A percentile compares a stretch with the other conserved stretches of the same genome.
Conservation (phyloP, 2,329 filamentous ascomycete genomes). For the Xylaria sp. region DNA sequence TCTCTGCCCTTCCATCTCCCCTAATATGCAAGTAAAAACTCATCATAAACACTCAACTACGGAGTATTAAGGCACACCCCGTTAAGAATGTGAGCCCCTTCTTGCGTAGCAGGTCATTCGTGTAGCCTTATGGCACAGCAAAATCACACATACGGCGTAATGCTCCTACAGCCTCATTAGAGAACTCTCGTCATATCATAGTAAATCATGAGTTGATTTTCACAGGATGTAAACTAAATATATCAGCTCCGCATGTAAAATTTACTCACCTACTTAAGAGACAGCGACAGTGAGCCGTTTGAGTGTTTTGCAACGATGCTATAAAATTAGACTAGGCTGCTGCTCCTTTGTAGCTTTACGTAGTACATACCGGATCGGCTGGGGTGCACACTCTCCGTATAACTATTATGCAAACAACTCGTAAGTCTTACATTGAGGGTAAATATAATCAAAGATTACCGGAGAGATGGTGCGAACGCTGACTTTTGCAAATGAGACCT, state of each 20-base stretch:
- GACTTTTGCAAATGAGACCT: too few relatives aligned
- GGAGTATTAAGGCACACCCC: background rate
- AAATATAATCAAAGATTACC: background rate
- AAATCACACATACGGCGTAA: background rate
- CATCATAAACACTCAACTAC: background rate
- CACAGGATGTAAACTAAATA: background rate
- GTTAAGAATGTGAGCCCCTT: background rate
- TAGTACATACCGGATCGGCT: too few relatives aligned
- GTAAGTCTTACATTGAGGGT: background rate
- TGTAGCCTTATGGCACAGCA: background rate
- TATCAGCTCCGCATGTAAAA: constrained; percentile 8
- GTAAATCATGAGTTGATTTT: too few relatives aligned
- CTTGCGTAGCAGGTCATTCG: too few relatives aligned
- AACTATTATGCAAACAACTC: background rate
- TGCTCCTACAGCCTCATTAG: background rate
- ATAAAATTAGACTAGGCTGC: too few relatives aligned
- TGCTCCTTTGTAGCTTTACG: background rate
- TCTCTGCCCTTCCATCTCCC: too few relatives aligned
- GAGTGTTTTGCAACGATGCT: too few relatives aligned
- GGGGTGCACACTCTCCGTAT: background rate
- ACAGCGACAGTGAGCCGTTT: background rate
- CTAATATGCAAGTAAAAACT: too few relatives aligned
- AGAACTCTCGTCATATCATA: background rate
- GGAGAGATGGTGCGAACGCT: too few relatives aligned
- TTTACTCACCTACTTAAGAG: background rate